Evolutionary conservation across 2,329 filamentous ascomycete species (phyloP), one percentile per base, ranked within the genome.

Genomic region (Sporothrix sp.): DNA sequence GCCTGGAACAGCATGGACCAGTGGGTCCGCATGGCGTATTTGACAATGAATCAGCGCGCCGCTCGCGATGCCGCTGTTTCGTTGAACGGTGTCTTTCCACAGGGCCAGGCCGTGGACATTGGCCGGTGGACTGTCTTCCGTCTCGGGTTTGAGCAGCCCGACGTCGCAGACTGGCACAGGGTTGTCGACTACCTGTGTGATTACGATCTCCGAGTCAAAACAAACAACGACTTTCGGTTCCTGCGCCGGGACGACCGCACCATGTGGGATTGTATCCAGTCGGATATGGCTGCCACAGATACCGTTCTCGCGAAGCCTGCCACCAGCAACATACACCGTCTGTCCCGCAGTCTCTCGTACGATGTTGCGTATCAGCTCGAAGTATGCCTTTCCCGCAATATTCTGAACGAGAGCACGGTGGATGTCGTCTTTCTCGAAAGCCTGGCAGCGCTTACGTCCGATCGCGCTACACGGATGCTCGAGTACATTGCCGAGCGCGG

Each of bases 281-380:
- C 21, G 3, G 23, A 33, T 16, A 9, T 10, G 3, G n/a, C 30
- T 2, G 33, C 18, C 3, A n/a, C n/a, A n/a, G n/a, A n/a, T n/a
- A n/a, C n/a, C n/a, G n/a, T n/a, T n/a, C n/a, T n/a, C n/a, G n/a
- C n/a, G n/a, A n/a, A n/a, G n/a, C n/a, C n/a, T 23, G 25, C 44
- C 16, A 20, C 36, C 8, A 57, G 46, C 39, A 55, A 52, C 40
- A 39, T 50, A 2, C 53, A 55, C 30, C 53, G 51, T 13, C 53
- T 58, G 1, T 57, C 56, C 2, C 53, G 52, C 10, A 46, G 38
- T 50, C 70, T 91, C 4, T 69, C 78, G 0, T 96, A 89, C 54
- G 68, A 80, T 1, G 78, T 95, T 1, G 78, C 87, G 14, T 98
- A 97, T 61, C 89, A 95, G 63, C 76, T 98, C 0, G 91, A 98